phyloP scores from a whole-genome alignment of 164 flowering plant genomes.

The Euptelea pleiosperma region DNA sequence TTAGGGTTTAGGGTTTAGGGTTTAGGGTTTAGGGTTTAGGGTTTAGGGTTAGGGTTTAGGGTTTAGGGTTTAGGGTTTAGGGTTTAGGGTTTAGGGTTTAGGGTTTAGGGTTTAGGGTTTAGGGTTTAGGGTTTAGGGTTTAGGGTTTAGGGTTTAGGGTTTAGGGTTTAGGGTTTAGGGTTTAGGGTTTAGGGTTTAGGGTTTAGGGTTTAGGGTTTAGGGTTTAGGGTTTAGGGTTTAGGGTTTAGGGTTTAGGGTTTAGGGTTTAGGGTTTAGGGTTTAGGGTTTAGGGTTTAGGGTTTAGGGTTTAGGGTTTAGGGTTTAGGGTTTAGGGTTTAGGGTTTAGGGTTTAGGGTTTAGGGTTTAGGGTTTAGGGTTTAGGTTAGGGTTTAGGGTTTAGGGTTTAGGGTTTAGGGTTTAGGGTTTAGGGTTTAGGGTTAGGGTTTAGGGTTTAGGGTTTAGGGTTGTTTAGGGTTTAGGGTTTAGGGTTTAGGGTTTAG shows the following conservation, averaged over 20 bases:
- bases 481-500: conserved; percentile 19
- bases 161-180: conserved; percentile 20
- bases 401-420: too few relatives aligned
- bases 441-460: conserved; percentile 16
- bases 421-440: conserved; percentile 11
- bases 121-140: conserved; percentile 23
- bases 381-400: conserved; percentile 21
- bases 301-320: conserved; percentile 11
- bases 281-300: conserved; percentile 12
- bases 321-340: conserved; percentile 16
- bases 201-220: conserved; percentile 14
- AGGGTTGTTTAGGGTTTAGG: conserved; percentile 17
- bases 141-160: conserved; percentile 25
- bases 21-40: conserved; percentile 24
- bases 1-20: conserved; percentile 22
- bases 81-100: conserved; percentile 26
- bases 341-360: conserved; percentile 18
- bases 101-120: conserved; percentile 18
- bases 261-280: conserved; percentile 14
- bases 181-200: conserved; percentile 14
- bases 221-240: conserved; percentile 15
- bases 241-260: conserved; percentile 11
- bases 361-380: conserved; percentile 19
- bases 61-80: conserved; percentile 16
- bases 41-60: conserved; percentile 24